Evolutionary conservation across 1,284 basidiomycete species (phyloP).

Genomic region (Leucocoprinus gongylophorus): DNA sequence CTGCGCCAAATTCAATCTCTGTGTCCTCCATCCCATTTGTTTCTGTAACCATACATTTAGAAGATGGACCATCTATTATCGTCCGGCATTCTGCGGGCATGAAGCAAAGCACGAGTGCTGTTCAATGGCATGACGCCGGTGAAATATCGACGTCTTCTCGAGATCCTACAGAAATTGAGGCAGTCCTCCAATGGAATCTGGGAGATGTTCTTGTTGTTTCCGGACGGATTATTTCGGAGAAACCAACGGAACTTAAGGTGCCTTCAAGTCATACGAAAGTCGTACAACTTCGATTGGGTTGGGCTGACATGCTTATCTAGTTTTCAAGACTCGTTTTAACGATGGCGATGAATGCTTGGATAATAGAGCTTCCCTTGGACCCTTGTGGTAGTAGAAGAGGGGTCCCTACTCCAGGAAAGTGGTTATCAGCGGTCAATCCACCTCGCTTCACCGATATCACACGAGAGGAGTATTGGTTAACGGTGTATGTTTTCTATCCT

Average conservation of each 20-base stretch:
- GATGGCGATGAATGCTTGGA: constrained; percentile 55
- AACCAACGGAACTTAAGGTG: constrained; percentile 45
- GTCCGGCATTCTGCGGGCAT: constrained; percentile 25
- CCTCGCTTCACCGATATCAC: constrained; percentile 45
- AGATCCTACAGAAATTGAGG: constrained; percentile 20
- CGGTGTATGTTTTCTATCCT: constrained; percentile 36
- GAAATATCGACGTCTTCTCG: constrained; percentile 15
- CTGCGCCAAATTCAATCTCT: constrained; percentile 38
- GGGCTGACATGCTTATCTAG: constrained; percentile 28
- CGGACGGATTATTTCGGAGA: constrained; percentile 46
- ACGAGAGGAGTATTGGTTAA: constrained; percentile 40
- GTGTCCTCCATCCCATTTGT: constrained; percentile 53
- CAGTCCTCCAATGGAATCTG: constrained; percentile 49
- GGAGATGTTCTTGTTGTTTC: constrained; percentile 47
- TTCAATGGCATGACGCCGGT: constrained; percentile 30
- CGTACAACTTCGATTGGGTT: not conserved
- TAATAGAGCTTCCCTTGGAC: constrained; percentile 51
- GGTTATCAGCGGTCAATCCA: constrained; percentile 51
- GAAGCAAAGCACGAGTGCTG: constrained; percentile 9
- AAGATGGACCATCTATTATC: constrained; percentile 43
- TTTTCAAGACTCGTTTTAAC: constrained; percentile 45
- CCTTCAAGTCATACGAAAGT: constrained; percentile 14
- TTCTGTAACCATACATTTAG: constrained; percentile 51
- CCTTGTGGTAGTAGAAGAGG: constrained; percentile 32
- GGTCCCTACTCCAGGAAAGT: constrained; percentile 31